These are phyloP conservation scores for Micractinium conductrix DNA, from an alignment of 139 green algal species.

Conservation along the genomic window DNA sequence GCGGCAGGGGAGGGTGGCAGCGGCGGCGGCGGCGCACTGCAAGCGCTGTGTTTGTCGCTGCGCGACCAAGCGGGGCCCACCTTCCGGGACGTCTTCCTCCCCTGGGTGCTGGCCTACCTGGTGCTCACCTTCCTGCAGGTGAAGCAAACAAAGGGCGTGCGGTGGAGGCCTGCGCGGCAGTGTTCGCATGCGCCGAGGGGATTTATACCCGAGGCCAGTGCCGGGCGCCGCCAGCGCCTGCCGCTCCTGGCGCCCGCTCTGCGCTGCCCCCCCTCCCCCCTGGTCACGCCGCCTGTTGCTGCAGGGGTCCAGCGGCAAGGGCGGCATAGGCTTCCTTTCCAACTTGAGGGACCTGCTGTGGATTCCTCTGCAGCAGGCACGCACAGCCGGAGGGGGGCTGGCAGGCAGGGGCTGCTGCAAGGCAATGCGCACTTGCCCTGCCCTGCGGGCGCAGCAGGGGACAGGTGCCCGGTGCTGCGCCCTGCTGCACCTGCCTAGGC, in stretches of 20 bases:
- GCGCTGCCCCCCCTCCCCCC: not conserved
- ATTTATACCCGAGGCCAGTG: not conserved
- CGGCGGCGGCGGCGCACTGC: conserved; percentile 3
- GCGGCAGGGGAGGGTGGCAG: not conserved
- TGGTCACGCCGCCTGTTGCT: not conserved
- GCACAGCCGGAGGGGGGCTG: conserved; percentile 41
- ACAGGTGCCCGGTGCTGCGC: no score
- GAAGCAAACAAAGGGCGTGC: no score
- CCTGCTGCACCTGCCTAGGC: not conserved
- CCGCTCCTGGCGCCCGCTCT: not conserved
- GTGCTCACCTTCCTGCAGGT: conserved; percentile 46
- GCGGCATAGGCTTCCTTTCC: conserved; percentile 72
- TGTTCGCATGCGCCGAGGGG: not conserved
- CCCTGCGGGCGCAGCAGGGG: not conserved
- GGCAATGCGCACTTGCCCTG: not conserved
- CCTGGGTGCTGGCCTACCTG: conserved; percentile 46
- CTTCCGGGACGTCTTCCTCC: conserved; percentile 60
- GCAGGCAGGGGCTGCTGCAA: not conserved
- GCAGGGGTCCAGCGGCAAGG: conserved; percentile 57
- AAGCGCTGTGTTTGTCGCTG: conserved; percentile 46
- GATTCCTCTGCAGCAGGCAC: conserved; percentile 76
- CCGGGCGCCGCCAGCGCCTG: not conserved
- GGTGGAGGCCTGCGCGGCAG: not conserved
- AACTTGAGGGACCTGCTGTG: conserved; percentile 81
- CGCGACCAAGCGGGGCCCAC: conserved; percentile 44